Percentiles rank a stretch among this genome's conserved stretches.
Conservation (phyloP, 2,329 filamentous ascomycete species). For the Lithohypha guttulata region DNA sequence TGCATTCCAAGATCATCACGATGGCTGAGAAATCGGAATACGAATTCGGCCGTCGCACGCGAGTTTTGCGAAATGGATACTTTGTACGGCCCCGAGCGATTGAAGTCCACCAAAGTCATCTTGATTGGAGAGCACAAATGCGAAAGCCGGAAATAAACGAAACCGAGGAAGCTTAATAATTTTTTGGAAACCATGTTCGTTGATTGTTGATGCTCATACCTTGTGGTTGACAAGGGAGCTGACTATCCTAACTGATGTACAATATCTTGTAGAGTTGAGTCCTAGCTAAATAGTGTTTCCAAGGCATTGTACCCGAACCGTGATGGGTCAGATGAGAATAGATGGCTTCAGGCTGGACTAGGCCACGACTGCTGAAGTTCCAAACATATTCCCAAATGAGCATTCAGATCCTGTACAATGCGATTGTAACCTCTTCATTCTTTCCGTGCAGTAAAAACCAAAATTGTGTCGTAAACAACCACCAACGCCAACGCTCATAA, state of each 20-base stretch:
- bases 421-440: not conserved
- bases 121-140: too few relatives aligned
- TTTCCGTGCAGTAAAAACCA: not conserved
- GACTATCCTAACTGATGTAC: conserved; percentile 2
- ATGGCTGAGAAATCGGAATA: too few relatives aligned
- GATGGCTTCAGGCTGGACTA: conserved; percentile 1
- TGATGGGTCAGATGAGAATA: conserved; percentile 5
- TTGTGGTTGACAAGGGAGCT: not conserved
- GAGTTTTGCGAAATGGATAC: too few relatives aligned
- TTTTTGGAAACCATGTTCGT: not conserved
- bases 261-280: conserved; percentile 5
- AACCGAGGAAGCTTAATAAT: not conserved
- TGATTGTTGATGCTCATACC: not conserved
- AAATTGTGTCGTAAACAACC: conserved; percentile 1
- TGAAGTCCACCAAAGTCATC: too few relatives aligned
- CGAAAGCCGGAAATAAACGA: not conserved
- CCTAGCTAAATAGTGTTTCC: not conserved
- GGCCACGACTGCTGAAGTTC: conserved; percentile 6
- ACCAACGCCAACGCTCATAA: conserved; percentile 17
- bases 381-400: conserved; percentile 4
- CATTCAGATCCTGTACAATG: not conserved
- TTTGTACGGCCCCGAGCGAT: too few relatives aligned
- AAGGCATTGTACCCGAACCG: not conserved
- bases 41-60: too few relatives aligned
- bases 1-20: too few relatives aligned